phyloP scores from a whole-genome alignment of 139 green algal species.

The Zygnema cylindricum region DNA sequence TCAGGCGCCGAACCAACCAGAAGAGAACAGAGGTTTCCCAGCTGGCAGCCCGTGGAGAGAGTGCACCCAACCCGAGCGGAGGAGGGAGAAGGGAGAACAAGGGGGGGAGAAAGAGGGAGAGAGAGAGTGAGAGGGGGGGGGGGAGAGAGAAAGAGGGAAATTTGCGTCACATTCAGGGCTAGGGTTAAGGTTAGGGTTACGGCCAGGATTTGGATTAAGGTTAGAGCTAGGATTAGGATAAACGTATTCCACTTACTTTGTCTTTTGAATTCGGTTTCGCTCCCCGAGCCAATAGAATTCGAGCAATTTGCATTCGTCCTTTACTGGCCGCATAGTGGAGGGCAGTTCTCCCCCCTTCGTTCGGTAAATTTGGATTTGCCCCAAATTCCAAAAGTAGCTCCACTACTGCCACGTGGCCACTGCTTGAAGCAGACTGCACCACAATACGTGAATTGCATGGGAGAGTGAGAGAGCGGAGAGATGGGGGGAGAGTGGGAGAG shows the following conservation, averaged over 20 bases:
- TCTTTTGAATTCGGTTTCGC: constrained; percentile 8
- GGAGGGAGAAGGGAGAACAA: neutral
- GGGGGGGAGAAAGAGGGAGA: neutral
- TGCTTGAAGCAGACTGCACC: constrained; percentile 10
- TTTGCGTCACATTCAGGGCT: neutral
- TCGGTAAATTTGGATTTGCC: constrained; percentile 6
- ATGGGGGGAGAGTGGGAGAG: neutral
- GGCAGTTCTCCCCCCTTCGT: constrained; percentile 13
- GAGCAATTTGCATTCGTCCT: neutral
- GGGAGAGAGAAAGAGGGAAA: neutral
- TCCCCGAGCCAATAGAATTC: constrained; percentile 1
- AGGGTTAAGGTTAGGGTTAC: neutral
- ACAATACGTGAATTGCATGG: neutral
- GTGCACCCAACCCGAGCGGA: too few species aligned
- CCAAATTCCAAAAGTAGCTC: constrained; percentile 4
- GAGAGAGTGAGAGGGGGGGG: neutral
- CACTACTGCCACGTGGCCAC: constrained; percentile 8
- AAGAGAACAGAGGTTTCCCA: too few species aligned
- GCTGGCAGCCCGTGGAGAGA: too few species aligned
- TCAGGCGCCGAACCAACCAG: too few species aligned
- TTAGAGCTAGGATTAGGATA: neutral
- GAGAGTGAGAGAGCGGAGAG: too few species aligned
- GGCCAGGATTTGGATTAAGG: neutral
- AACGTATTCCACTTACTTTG: neutral
- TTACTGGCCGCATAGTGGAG: constrained; percentile 15